These are phyloP conservation scores for Mycocentrospora acerina DNA, from an alignment of 2,329 filamentous ascomycete species.

Conservation along the genomic window DNA sequence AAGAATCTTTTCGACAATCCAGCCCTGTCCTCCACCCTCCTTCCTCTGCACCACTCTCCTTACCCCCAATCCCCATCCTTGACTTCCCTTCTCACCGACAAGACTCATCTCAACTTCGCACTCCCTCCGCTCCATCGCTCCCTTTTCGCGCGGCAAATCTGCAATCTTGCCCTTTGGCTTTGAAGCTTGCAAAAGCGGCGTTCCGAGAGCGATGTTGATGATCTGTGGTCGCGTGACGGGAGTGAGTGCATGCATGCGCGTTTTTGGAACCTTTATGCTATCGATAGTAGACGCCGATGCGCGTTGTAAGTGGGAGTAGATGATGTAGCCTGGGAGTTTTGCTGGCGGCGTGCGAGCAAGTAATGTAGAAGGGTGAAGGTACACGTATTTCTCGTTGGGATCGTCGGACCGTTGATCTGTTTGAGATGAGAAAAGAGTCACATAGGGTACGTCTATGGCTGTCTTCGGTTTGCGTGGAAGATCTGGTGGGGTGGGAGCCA, in stretches of 20 bases:
- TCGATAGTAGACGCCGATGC: constrained; percentile 51
- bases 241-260: constrained; percentile 85
- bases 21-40: constrained; percentile 65
- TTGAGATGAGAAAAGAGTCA: constrained; percentile 75
- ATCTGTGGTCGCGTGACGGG: constrained; percentile 76
- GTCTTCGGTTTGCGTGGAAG: constrained; percentile 67
- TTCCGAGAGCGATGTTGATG: constrained; percentile 76
- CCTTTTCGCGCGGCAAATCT: constrained; percentile 42
- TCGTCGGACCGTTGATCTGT: constrained; percentile 42
- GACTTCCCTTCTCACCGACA: constrained; percentile 64
- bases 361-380: constrained; percentile 82
- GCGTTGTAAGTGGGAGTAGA: constrained; percentile 84
- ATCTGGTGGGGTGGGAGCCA: constrained; percentile 66
- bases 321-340: constrained; percentile 76
- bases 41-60: constrained; percentile 81
- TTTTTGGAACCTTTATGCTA: constrained; percentile 54
- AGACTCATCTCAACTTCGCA: constrained; percentile 83
- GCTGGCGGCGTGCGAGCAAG: constrained; percentile 60
- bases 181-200: constrained; percentile 78
- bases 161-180: constrained; percentile 87
- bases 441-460: constrained; percentile 90
- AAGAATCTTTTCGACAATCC: constrained; percentile 66
- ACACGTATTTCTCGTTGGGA: constrained; percentile 68
- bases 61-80: constrained; percentile 84
- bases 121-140: constrained; percentile 60